phyloP scores from a whole-genome alignment of 2,329 filamentous ascomycete species.

The Hysterium pulicare region DNA sequence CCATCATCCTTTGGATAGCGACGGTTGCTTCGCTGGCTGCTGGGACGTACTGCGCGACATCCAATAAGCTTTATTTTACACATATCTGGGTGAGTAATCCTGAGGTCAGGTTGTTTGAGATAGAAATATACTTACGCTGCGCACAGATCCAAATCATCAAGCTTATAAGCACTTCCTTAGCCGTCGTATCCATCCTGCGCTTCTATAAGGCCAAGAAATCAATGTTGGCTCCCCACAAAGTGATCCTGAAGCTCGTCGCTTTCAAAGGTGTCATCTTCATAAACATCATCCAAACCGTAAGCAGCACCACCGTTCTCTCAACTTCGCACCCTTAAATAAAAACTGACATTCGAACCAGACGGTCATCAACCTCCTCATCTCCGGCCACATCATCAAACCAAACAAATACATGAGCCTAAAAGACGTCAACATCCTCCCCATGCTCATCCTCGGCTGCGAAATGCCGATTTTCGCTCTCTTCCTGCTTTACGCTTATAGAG shows the following conservation, averaged over 20 bases:
- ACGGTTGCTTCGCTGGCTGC: slow-evolving; percentile 20
- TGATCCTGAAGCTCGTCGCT: slow-evolving; percentile 26
- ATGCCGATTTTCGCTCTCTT: slow-evolving; percentile 31
- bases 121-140: background rate
- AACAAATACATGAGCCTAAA: slow-evolving; percentile 27
- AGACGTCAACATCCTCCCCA: slow-evolving; percentile 25
- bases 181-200: slow-evolving; percentile 19
- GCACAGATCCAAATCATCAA: slow-evolving; percentile 19
- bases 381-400: slow-evolving; percentile 18
- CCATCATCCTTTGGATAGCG: slow-evolving; percentile 27
- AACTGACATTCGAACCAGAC: background rate
- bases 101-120: background rate
- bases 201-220: slow-evolving; percentile 24
- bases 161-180: slow-evolving; percentile 14
- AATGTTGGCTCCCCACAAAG: slow-evolving; percentile 19
- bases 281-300: slow-evolving; percentile 27
- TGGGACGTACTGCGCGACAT: slow-evolving; percentile 26
- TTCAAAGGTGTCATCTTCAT: slow-evolving; percentile 32
- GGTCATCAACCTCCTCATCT: slow-evolving; percentile 26
- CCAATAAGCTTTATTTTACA: slow-evolving; percentile 26
- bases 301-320: slow-evolving; percentile 2
- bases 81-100: slow-evolving; percentile 22
- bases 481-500: slow-evolving; percentile 23
- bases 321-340: background rate
- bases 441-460: slow-evolving; percentile 28